Evolutionary conservation across 2,329 filamentous ascomycete genomes (phyloP), one percentile per base, ranked within the genome.

Genomic region (Ophiostoma angusticollis): DNA sequence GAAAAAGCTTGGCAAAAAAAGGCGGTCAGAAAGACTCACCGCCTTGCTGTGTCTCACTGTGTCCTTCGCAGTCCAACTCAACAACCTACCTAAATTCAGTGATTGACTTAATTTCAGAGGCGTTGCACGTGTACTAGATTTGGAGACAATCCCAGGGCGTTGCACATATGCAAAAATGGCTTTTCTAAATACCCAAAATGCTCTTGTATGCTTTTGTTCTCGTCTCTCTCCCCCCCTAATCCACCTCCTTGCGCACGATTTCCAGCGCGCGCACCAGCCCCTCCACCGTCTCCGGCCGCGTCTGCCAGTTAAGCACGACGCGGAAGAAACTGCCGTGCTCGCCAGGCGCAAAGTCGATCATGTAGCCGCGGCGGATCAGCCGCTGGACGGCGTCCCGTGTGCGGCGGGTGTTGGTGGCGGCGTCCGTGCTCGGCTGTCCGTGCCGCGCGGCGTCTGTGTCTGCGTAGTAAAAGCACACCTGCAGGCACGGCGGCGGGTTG

Each of bases 381-480:
- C 52, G 59, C 35, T 56, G 53, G 1, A 66, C 70, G 51, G 74
- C 70, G 8, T 48, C 54, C 47, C 62, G 59, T 23, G 72, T 74
- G 29, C 61, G 56, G 29, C 54, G 51, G 23, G 70, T 72, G 50
- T 74, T 76, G 37, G 55, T 58, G 27, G 57, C 57, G 6, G 54
- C 47, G 13, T 63, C 57, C 0, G 56, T 56, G 0, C 58, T 50
- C 31, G 81, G 46, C 41, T 58, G 50, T 3, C 77, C 73, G n/a
- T n/a, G n/a, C n/a, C n/a, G n/a, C n/a, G n/a, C n/a, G 1, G 64
- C 64, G 0, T 74, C 74, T 5, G 17, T 34, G 18, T 39, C 36
- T 3, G 79, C 75, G 52, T 83, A 86, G 57, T 94, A 94, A 58
- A 96, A 96, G 64, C 89, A 95, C 17, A 96, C 82, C 61, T 96